These are phyloP conservation scores for Brassica hybrid DNA, from an alignment of 441 rosid species.

Conservation along the genomic window DNA sequence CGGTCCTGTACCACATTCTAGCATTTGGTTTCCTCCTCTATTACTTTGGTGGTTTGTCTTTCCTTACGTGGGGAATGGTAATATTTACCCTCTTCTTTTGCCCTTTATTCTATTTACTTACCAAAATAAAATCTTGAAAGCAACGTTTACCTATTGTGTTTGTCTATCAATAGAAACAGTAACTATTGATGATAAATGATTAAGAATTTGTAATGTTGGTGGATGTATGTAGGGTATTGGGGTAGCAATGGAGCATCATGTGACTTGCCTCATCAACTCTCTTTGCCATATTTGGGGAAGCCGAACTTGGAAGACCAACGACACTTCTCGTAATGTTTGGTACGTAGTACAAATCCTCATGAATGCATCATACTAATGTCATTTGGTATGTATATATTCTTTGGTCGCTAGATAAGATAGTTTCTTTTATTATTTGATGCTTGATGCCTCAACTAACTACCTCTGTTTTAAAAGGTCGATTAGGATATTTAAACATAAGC, in stretches of 20 bases:
- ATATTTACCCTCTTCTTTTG: neutral
- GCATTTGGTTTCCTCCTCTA: constrained; percentile 44
- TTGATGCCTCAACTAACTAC: neutral
- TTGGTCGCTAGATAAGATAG: neutral
- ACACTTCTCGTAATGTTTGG: constrained; percentile 47
- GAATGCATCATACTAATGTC: constrained; percentile 9
- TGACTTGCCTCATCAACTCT: constrained; percentile 44
- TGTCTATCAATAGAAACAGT: neutral
- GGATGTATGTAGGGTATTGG: constrained; percentile 41
- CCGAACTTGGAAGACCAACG: constrained; percentile 45
- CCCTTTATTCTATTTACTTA: neutral
- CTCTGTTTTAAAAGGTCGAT: neutral
- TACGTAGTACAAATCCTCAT: constrained; percentile 19
- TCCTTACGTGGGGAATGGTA: constrained; percentile 48
- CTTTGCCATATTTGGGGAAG: constrained; percentile 47
- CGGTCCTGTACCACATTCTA: constrained; percentile 37
- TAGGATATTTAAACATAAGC: neutral
- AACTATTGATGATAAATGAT: neutral
- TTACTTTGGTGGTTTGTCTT: constrained; percentile 43
- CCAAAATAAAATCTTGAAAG: neutral
- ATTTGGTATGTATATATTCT: neutral
- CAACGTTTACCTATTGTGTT: neutral
- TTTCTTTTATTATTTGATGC: neutral
- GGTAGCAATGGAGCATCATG: constrained; percentile 45
- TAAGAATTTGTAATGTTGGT: neutral